Percentiles rank a stretch among this genome's conserved stretches.
Conservation (phyloP, 2,329 filamentous ascomycete species). For the Aspergillus oerlinghausenensis region DNA sequence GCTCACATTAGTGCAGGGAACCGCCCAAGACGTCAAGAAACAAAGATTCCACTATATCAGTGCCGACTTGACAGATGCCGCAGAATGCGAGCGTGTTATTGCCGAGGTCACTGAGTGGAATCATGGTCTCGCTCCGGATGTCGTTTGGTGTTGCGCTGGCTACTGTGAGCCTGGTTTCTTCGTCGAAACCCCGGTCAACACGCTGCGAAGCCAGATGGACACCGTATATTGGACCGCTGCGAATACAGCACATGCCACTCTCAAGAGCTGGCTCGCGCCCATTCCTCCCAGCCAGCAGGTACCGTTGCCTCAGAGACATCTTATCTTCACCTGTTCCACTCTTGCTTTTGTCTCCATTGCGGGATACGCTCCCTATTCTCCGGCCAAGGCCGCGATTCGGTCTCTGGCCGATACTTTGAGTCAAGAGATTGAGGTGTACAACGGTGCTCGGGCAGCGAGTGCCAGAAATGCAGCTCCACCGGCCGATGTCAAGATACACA, state of each 20-base stretch:
- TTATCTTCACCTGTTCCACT: conserved; percentile 81
- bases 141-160: conserved; percentile 90
- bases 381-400: conserved; percentile 79
- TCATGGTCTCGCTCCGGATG: conserved; percentile 64
- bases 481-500: conserved; percentile 71
- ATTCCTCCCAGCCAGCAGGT: conserved; percentile 25
- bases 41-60: conserved; percentile 82
- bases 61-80: conserved; percentile 70
- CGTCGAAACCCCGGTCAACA: conserved; percentile 64
- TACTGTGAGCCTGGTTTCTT: conserved; percentile 70
- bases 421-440: conserved; percentile 83
- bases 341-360: conserved; percentile 70
- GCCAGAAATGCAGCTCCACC: conserved; percentile 42
- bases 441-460: conserved; percentile 51
- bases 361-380: conserved; percentile 80
- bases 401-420: conserved; percentile 76
- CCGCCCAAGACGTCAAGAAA: conserved; percentile 58
- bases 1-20: conserved; percentile 45
- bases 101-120: conserved; percentile 76
- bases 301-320: conserved; percentile 54
- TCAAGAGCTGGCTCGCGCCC: conserved; percentile 66
- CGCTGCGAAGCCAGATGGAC: conserved; percentile 76
- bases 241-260: conserved; percentile 77
- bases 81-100: conserved; percentile 67
- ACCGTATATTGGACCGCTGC: conserved; percentile 84